These are phyloP conservation scores for Vanilla planifolia DNA, from an alignment of 106 monocot genomes.

Conservation along the genomic window DNA sequence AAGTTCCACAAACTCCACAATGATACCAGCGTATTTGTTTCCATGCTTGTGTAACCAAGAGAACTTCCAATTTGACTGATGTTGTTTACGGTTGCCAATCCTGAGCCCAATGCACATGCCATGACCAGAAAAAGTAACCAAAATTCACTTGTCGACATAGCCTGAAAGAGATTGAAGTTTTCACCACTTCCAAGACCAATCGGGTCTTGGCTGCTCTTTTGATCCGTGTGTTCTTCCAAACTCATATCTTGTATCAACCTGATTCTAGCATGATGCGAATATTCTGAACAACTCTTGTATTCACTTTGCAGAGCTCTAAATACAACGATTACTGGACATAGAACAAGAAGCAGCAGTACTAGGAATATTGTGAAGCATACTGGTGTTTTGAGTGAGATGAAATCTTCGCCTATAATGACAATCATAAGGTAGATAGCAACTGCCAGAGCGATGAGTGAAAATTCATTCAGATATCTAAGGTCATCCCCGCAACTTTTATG, in stretches of 20 bases:
- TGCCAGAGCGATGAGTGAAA: constrained; percentile 28
- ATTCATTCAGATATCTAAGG: constrained; percentile 20
- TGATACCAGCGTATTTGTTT: constrained; percentile 61
- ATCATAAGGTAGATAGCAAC: constrained; percentile 39
- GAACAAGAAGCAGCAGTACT: constrained; percentile 29
- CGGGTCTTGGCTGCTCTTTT: background rate
- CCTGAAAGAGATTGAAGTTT: constrained; percentile 25
- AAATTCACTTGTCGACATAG: constrained; percentile 27
- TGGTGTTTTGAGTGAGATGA: constrained; percentile 8
- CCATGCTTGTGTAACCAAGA: constrained; percentile 32
- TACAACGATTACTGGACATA: constrained; percentile 18
- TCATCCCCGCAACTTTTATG: constrained; percentile 20
- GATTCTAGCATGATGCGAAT: constrained; percentile 18
- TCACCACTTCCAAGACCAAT: background rate
- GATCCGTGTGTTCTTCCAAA: background rate
- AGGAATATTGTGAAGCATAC: constrained; percentile 9
- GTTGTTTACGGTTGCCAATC: constrained; percentile 52
- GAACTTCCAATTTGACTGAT: constrained; percentile 42
- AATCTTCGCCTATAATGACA: constrained; percentile 36
- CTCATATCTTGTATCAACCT: constrained; percentile 17
- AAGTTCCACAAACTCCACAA: constrained; percentile 99
- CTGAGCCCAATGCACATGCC: constrained; percentile 40
- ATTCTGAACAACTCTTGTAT: no score
- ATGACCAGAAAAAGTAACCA: constrained; percentile 47
- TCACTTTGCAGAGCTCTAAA: constrained; percentile 13